Percentiles rank a stretch among this genome's conserved stretches.
Conservation (phyloP, 495 filamentous ascomycete species). For the Talaromyces nanjingensis region DNA sequence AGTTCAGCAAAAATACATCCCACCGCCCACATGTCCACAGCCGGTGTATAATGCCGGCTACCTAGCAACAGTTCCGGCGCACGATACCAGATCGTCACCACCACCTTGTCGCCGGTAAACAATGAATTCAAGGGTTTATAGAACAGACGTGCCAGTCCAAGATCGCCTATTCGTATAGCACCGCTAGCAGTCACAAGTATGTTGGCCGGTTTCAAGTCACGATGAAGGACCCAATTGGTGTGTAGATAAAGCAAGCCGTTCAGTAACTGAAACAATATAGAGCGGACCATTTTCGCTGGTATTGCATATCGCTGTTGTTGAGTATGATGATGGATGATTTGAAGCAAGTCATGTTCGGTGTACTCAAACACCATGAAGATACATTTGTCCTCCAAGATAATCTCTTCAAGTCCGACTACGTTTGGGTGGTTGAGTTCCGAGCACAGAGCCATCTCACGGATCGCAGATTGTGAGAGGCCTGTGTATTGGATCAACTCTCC, state of each 20-base stretch:
- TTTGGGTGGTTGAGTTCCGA: slow-evolving; percentile 86
- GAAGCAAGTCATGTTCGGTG: slow-evolving; percentile 91
- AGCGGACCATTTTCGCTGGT: slow-evolving; percentile 79
- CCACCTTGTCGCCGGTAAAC: slow-evolving; percentile 93
- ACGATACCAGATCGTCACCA: slow-evolving; percentile 99
- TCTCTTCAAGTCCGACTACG: slow-evolving; percentile 87
- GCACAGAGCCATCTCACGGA: slow-evolving; percentile 98
- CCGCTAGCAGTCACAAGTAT: slow-evolving; percentile 94
- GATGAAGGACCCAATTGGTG: slow-evolving; percentile 94
- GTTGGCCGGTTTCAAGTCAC: slow-evolving; percentile 95
- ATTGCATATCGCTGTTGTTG: slow-evolving; percentile 81
- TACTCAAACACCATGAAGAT: slow-evolving; percentile 99
- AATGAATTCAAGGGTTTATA: slow-evolving; percentile 87
- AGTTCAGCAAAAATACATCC: slow-evolving; percentile 98
- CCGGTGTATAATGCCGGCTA: slow-evolving; percentile 87
- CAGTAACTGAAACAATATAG: slow-evolving; percentile 88
- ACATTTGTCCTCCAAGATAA: slow-evolving; percentile 96
- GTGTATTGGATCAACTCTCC: slow-evolving; percentile 92
- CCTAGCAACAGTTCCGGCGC: slow-evolving; percentile 91
- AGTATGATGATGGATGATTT: slow-evolving; percentile 97
- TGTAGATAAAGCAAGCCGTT: slow-evolving; percentile 94
- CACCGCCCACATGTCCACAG: slow-evolving; percentile 94
- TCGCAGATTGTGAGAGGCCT: slow-evolving; percentile 93
- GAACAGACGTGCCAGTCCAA: slow-evolving; percentile 87
- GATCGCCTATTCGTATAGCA: slow-evolving; percentile 87